phyloP scores from a whole-genome alignment of 2,329 filamentous ascomycete genomes.

The Colletotrichum eremochloae region DNA sequence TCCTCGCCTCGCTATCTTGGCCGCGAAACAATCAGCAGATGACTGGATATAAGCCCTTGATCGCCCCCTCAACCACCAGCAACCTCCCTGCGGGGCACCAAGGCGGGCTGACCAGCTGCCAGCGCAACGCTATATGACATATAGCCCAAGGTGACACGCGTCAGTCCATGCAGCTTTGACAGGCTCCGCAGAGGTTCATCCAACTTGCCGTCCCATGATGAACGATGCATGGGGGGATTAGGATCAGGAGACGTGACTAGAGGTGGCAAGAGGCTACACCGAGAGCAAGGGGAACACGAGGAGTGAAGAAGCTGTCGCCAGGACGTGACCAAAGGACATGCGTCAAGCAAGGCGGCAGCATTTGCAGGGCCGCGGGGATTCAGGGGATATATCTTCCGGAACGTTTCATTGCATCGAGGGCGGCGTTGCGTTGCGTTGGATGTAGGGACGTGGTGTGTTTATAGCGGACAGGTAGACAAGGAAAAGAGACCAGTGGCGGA shows the following conservation, averaged over 20 bases:
- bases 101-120: slow-evolving; percentile 9
- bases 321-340: slow-evolving; percentile 31
- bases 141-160: background rate
- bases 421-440: slow-evolving; percentile 7
- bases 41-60: slow-evolving; percentile 23
- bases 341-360: slow-evolving; percentile 28
- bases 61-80: slow-evolving; percentile 8
- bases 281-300: slow-evolving; percentile 30
- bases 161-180: slow-evolving; percentile 35
- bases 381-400: slow-evolving; percentile 28
- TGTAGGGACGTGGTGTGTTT: slow-evolving; percentile 33
- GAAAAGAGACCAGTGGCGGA: slow-evolving; percentile 24
- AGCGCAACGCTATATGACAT: background rate
- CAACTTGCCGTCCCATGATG: slow-evolving; percentile 14
- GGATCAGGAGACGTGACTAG: slow-evolving; percentile 1
- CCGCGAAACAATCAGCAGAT: slow-evolving; percentile 16
- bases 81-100: slow-evolving; percentile 14
- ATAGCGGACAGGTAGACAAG: slow-evolving; percentile 19
- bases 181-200: slow-evolving; percentile 22
- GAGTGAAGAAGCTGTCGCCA: slow-evolving; percentile 39
- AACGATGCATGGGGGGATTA: slow-evolving; percentile 4
- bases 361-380: slow-evolving; percentile 27
- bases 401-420: slow-evolving; percentile 25
- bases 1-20: slow-evolving; percentile 18
- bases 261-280: slow-evolving; percentile 8